phyloP scores from a whole-genome alignment of 2,329 filamentous ascomycete species.

The Paramyrothecium roridum region DNA sequence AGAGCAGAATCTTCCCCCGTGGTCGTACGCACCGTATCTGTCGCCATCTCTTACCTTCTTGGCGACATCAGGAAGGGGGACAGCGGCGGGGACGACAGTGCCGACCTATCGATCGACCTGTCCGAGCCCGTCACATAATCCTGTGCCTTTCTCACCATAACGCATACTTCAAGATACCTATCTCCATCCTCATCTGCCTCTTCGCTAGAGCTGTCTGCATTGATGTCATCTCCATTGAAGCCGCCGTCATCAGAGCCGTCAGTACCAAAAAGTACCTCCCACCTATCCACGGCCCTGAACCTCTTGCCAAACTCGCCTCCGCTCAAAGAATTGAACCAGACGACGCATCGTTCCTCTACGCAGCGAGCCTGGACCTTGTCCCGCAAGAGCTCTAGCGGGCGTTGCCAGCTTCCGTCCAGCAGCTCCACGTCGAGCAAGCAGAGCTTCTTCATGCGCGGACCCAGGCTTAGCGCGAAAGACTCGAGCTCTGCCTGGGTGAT shows the following conservation, averaged over 20 bases:
- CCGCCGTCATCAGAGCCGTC: neutral
- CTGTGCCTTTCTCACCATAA: neutral
- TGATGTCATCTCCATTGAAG: neutral
- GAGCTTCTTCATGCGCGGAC: neutral
- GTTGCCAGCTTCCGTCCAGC: neutral
- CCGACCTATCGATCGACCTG: no score
- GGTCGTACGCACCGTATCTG: no score
- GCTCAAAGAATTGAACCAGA: neutral
- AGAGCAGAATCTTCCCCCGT: no score
- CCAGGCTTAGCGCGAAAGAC: neutral
- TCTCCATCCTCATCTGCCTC: no score
- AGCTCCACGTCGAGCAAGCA: neutral
- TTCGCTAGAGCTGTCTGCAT: neutral
- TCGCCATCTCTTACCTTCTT: no score
- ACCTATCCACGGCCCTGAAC: neutral
- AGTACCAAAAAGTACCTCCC: neutral
- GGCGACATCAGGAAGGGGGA: no score
- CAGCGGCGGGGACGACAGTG: no score
- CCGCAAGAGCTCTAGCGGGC: neutral
- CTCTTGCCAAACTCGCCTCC: neutral
- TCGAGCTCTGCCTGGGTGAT: neutral
- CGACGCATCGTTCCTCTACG: neutral
- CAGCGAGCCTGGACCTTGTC: neutral
- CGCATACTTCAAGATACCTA: neutral
- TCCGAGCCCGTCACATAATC: neutral